These are phyloP conservation scores for Vigna angularis DNA, from an alignment of 306 rosid species.

Conservation along the genomic window DNA sequence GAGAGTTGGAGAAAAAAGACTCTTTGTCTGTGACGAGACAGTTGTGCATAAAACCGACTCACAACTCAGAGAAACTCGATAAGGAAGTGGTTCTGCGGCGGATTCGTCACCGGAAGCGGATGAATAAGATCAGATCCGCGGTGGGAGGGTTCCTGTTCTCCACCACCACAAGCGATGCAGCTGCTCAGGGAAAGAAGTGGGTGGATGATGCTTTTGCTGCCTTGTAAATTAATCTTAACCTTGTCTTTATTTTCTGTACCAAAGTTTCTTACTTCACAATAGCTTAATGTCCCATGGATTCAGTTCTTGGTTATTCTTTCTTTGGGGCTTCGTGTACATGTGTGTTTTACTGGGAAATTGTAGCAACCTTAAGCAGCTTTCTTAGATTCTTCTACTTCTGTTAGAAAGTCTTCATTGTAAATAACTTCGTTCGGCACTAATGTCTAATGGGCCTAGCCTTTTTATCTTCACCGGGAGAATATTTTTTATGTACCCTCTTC, in stretches of 20 bases:
- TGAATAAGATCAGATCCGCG: conserved; percentile 43
- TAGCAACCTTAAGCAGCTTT: background rate
- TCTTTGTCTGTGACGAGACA: conserved; percentile 41
- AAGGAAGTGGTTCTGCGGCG: conserved; percentile 49
- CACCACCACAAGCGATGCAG: background rate
- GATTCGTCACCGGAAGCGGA: conserved; percentile 51
- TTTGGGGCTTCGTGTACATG: background rate
- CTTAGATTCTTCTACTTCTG: background rate
- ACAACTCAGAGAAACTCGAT: conserved; percentile 33
- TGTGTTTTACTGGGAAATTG: background rate
- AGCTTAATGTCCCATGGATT: too few species aligned
- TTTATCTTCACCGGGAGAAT: too few species aligned
- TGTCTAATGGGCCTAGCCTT: too few species aligned
- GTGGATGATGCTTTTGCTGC: conserved; percentile 53
- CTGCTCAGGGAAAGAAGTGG: conserved; percentile 40
- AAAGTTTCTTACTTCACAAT: background rate
- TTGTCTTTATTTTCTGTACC: background rate
- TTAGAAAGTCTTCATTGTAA: too few species aligned
- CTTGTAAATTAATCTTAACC: conserved; percentile 21
- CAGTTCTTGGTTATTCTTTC: too few species aligned
- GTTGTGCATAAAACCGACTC: conserved; percentile 34
- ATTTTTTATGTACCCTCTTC: too few species aligned
- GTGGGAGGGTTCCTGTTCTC: conserved; percentile 41
- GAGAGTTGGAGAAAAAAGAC: conserved; percentile 12
- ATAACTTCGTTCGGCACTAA: too few species aligned